Conservation (phyloP, 2,329 filamentous ascomycete genomes). For the Sporothrix humicola region DNA sequence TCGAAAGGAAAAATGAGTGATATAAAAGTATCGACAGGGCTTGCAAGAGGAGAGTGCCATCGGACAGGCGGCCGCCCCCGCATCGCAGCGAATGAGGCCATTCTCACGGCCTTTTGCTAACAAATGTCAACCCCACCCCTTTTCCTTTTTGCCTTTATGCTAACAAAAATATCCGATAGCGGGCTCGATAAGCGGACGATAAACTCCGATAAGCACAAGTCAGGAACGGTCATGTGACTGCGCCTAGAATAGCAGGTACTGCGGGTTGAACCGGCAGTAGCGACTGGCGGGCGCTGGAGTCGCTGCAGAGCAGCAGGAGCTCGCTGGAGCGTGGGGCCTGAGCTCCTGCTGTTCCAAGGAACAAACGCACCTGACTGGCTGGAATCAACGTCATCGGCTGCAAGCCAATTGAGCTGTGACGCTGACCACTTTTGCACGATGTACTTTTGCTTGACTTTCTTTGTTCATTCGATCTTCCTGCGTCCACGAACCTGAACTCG, state of each 20-base stretch:
- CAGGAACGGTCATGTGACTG: slow-evolving; percentile 14
- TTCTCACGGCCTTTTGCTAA: slow-evolving; percentile 18
- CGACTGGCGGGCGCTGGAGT: background rate
- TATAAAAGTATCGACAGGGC: background rate
- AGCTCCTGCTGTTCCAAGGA: slow-evolving; percentile 21
- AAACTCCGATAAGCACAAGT: background rate
- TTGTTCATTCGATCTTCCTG: background rate
- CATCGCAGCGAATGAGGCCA: slow-evolving; percentile 27
- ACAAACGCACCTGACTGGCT: background rate
- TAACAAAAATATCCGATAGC: background rate
- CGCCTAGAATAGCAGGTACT: background rate
- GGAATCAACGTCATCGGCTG: slow-evolving; percentile 23
- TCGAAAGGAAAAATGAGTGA: background rate
- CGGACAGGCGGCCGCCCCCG: background rate
- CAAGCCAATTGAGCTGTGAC: background rate
- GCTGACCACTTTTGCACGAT: background rate
- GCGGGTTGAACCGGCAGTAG: slow-evolving; percentile 13
- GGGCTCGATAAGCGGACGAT: slow-evolving; percentile 23
- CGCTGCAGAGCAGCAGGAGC: background rate
- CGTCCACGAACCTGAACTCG: background rate
- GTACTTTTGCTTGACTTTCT: background rate
- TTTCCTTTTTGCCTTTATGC: slow-evolving; percentile 1
- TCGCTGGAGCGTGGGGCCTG: slow-evolving; percentile 10
- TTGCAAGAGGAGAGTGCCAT: slow-evolving; percentile 2
- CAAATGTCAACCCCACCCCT: slow-evolving; percentile 7